Conservation (phyloP, 2,329 filamentous ascomycete genomes). For the Beauveria australis region DNA sequence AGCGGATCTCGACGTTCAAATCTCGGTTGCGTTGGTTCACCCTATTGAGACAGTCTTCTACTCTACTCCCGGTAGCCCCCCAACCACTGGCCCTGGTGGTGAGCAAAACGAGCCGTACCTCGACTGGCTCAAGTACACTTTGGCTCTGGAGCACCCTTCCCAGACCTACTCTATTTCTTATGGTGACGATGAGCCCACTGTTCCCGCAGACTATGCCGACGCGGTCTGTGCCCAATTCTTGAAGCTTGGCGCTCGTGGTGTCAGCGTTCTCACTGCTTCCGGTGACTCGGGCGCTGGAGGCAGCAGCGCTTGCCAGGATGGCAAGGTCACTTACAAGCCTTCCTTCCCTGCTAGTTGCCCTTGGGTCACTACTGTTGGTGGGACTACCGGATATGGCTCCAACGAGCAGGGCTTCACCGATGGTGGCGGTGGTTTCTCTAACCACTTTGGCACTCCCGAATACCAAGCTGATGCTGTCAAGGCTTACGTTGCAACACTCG, state of each 20-base stretch:
- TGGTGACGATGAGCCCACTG: constrained; percentile 3
- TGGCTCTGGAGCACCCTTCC: constrained; percentile 2
- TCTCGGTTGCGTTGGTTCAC: constrained; percentile 7
- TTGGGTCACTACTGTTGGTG: constrained; percentile 9
- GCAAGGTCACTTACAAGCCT: neutral
- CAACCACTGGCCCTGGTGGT: neutral
- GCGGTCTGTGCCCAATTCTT: constrained; percentile 9
- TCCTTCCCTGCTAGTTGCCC: constrained; percentile 10
- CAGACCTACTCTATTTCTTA: constrained; percentile 11
- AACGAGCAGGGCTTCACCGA: constrained; percentile 2
- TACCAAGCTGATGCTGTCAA: constrained; percentile 5
- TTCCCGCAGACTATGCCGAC: constrained; percentile 6
- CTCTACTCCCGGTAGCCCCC: constrained; percentile 4
- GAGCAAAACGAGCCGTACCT: constrained; percentile 10
- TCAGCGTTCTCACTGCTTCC: constrained; percentile 4
- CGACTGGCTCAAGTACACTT: constrained; percentile 10
- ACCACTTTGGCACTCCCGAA: constrained; percentile 6
- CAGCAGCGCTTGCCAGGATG: neutral
- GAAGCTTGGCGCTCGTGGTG: constrained; percentile 9
- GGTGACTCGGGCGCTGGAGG: constrained; percentile 9
- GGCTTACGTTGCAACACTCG: neutral
- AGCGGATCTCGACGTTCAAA: constrained; percentile 10
- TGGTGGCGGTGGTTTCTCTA: constrained; percentile 10
- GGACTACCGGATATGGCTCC: constrained; percentile 3
- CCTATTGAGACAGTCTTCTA: constrained; percentile 8